Evolutionary conservation across 768 basidiomycete genomes (phyloP).

Genomic region (Multifurca ochricompacta): DNA sequence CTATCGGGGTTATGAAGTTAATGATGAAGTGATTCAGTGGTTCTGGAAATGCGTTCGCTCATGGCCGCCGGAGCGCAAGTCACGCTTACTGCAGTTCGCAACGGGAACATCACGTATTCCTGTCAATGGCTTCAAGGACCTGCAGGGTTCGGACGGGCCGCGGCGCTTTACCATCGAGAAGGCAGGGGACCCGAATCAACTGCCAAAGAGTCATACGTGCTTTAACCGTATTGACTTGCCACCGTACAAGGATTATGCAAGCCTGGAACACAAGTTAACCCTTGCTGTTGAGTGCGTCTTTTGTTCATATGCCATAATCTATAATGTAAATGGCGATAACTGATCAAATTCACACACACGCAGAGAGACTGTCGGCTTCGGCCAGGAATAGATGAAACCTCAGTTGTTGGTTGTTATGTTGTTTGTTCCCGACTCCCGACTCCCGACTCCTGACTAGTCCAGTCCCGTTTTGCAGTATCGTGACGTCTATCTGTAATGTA

Average conservation of each 20-base stretch:
- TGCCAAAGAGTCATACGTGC: conserved; percentile 95
- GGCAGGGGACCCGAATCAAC: conserved; percentile 90
- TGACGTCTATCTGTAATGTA: not conserved
- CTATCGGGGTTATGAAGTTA: conserved; percentile 93
- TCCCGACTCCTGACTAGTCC: not conserved
- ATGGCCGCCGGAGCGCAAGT: conserved; percentile 98
- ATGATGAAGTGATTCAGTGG: conserved; percentile 97
- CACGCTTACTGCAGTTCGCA: conserved; percentile 90
- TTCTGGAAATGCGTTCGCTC: conserved; percentile 99
- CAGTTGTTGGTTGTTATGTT: not conserved
- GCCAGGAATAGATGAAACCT: conserved; percentile 59
- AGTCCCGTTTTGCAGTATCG: not conserved
- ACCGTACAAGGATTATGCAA: conserved; percentile 95
- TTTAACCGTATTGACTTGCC: conserved; percentile 97
- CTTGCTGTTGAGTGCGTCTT: conserved; percentile 81
- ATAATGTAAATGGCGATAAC: not conserved
- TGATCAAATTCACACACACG: conserved; percentile 12
- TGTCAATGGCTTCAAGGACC: conserved; percentile 97
- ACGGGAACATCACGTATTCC: conserved; percentile 96
- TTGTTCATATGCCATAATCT: conserved; percentile 17
- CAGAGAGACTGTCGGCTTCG: conserved; percentile 91
- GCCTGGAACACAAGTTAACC: conserved; percentile 90
- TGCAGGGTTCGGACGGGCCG: conserved; percentile 97
- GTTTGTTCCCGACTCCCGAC: not conserved
- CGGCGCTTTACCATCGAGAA: conserved; percentile 98